phyloP scores from a whole-genome alignment of 1,139 yeast species.

The Nadsonia starkeyi-henricii region DNA sequence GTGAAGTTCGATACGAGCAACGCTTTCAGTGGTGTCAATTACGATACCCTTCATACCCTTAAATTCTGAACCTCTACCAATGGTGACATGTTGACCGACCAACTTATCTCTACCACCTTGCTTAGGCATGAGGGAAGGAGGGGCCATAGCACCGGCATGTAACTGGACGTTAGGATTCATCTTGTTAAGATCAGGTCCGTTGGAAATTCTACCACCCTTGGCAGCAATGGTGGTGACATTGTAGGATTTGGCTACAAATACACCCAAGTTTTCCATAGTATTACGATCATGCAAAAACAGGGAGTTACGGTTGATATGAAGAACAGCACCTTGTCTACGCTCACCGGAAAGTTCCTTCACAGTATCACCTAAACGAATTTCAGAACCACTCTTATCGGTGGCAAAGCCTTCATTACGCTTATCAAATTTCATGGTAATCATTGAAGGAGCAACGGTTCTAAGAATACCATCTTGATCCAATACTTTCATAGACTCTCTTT shows the following conservation, averaged over 20 bases:
- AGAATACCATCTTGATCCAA: conserved; percentile 74
- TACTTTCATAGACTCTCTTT: conserved; percentile 72
- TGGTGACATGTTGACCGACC: conserved; percentile 70
- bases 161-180: conserved; percentile 69
- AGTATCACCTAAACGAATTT: conserved; percentile 80
- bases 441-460: conserved; percentile 56
- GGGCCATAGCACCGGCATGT: conserved; percentile 27
- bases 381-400: conserved; percentile 75
- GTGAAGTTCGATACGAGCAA: conserved; percentile 86
- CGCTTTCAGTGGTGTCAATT: conserved; percentile 81
- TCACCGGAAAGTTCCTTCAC: conserved; percentile 71
- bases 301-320: conserved; percentile 71
- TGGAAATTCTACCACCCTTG: conserved; percentile 49
- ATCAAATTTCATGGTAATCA: conserved; percentile 65
- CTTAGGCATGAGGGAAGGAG: conserved; percentile 31
- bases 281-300: conserved; percentile 72
- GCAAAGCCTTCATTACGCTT: conserved; percentile 56
- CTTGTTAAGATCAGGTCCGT: conserved; percentile 56
- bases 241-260: conserved; percentile 64
- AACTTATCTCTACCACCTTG: conserved; percentile 69
- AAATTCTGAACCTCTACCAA: conserved; percentile 74
- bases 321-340: conserved; percentile 73
- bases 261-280: conserved; percentile 76
- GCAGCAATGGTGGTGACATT: conserved; percentile 76
- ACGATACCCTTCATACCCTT: conserved; percentile 92